Evolutionary conservation across 73 alveolate species (phyloP).

Genomic region (Paramecium tetraurelia): DNA sequence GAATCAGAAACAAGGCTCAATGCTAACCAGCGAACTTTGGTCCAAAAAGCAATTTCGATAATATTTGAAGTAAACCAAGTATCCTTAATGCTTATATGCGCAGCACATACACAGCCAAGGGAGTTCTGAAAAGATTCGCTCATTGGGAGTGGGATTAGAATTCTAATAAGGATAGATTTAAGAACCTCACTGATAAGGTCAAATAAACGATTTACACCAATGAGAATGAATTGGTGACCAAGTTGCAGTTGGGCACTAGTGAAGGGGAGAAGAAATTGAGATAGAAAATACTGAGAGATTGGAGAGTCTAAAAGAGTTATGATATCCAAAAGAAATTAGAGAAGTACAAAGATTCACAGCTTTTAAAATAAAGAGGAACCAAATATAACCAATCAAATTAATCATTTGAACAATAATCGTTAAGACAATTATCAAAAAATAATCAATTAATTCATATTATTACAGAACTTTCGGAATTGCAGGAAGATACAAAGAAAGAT

Average conservation of each 20-base stretch:
- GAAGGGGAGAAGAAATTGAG: conserved; percentile 8
- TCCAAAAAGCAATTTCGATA: neutral
- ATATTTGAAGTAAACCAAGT: neutral
- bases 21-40: conserved; percentile 22
- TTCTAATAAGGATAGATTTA: neutral
- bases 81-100: neutral
- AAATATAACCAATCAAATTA: neutral
- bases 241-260: neutral
- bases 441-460: neutral
- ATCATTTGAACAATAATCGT: neutral
- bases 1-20: neutral
- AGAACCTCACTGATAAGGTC: neutral
- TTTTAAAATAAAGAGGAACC: neutral
- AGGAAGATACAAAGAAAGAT: neutral
- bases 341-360: neutral
- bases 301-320: neutral
- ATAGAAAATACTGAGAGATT: neutral
- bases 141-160: conserved; percentile 47
- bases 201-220: neutral
- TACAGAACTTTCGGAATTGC: neutral
- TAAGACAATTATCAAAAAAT: neutral
- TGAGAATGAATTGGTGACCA: neutral
- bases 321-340: neutral
- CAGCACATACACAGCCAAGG: neutral
- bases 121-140: conserved; percentile 8